Evolutionary conservation across 2,329 filamentous ascomycete species (phyloP).

Genomic region (Paraconiothyrium brasiliense): DNA sequence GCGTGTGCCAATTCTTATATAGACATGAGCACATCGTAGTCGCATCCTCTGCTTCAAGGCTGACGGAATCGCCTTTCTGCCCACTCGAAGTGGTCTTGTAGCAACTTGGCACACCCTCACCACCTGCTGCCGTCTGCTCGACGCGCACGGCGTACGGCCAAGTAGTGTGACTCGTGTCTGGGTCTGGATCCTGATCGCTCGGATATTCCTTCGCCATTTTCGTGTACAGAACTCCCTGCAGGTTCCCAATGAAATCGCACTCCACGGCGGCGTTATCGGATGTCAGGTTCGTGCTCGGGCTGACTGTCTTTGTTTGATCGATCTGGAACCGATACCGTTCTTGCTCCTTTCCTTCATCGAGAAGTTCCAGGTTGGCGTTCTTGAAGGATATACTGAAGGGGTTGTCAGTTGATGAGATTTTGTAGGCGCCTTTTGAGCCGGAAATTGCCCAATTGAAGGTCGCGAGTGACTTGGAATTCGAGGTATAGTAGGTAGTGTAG

Average conservation of each 20-base stretch:
- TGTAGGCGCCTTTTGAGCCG: conserved; percentile 52
- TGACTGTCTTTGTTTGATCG: conserved; percentile 62
- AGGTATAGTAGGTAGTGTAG: conserved; percentile 59
- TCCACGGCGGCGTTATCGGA: conserved; percentile 57
- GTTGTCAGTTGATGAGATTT: conserved; percentile 66
- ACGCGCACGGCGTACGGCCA: conserved; percentile 63
- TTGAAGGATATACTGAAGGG: conserved; percentile 66
- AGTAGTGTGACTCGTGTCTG: conserved; percentile 41
- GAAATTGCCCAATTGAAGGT: conserved; percentile 71
- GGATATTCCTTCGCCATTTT: conserved; percentile 56
- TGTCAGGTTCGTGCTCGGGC: conserved; percentile 58
- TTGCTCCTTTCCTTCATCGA: conserved; percentile 57
- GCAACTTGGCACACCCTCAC: conserved; percentile 64
- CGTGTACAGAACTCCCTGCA: conserved; percentile 70
- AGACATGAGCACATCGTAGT: conserved; percentile 55
- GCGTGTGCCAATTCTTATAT: conserved; percentile 55
- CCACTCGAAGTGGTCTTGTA: conserved; percentile 52
- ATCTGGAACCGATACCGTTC: conserved; percentile 70
- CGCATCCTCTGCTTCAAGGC: conserved; percentile 46
- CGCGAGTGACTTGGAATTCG: conserved; percentile 53
- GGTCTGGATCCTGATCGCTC: conserved; percentile 38
- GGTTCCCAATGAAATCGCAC: conserved; percentile 66
- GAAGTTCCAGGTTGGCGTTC: conserved; percentile 60
- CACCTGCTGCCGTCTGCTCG: conserved; percentile 60
- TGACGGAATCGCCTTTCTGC: conserved; percentile 45